Conservation (phyloP, 768 basidiomycete genomes). For the Lactarius pseudohatsudake region DNA sequence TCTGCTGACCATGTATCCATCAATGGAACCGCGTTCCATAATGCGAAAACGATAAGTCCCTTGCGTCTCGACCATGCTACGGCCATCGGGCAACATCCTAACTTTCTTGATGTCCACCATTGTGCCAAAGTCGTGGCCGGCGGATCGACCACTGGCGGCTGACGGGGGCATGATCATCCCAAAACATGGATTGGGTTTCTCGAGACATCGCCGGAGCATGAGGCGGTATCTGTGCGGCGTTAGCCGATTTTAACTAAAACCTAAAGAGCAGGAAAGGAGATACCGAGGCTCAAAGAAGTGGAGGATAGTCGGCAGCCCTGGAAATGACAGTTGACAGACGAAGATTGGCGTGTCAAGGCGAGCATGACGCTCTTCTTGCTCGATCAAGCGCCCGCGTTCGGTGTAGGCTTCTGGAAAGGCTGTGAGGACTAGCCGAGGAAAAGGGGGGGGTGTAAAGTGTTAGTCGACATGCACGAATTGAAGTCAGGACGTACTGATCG, state of each 20-base stretch:
- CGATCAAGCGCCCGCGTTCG: constrained; percentile 62
- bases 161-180: constrained; percentile 87
- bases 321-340: constrained; percentile 86
- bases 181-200: constrained; percentile 72
- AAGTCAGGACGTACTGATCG: constrained; percentile 51
- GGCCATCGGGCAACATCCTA: constrained; percentile 85
- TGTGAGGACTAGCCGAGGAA: constrained; percentile 50
- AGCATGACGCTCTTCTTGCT: constrained; percentile 74
- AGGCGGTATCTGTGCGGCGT: constrained; percentile 66
- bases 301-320: constrained; percentile 83
- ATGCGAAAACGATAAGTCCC: constrained; percentile 80
- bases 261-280: constrained; percentile 10
- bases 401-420: constrained; percentile 67
- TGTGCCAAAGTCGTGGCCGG: constrained; percentile 77
- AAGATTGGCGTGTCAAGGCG: constrained; percentile 90
- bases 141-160: constrained; percentile 32
- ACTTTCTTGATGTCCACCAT: constrained; percentile 89
- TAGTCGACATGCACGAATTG: neutral
- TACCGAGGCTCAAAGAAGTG: constrained; percentile 92
- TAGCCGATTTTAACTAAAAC: neutral
- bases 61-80: constrained; percentile 80
- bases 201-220: constrained; percentile 95
- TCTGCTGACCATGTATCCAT: constrained; percentile 87
- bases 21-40: constrained; percentile 76
- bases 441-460: constrained; percentile 22